phyloP scores from a whole-genome alignment of 805 yeast genomes.

The Novakomyces olei region DNA sequence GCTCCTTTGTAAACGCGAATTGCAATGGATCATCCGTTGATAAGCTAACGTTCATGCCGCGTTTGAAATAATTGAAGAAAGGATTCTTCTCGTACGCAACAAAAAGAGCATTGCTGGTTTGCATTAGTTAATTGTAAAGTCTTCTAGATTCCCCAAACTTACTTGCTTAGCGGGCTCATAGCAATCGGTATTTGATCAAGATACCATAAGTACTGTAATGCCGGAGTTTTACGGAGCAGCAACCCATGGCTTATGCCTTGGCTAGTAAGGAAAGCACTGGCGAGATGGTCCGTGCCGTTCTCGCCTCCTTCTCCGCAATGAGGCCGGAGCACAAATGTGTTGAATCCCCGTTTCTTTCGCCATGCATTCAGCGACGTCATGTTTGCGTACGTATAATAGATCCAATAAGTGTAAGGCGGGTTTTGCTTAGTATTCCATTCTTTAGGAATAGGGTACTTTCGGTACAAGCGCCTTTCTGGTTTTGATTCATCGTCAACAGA shows the following conservation, averaged over 20 bases:
- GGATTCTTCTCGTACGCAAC: slow-evolving; percentile 95
- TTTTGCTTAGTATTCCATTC: slow-evolving; percentile 58
- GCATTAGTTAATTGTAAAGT: too few species aligned
- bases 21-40: slow-evolving; percentile 97
- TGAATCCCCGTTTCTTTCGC: slow-evolving; percentile 52
- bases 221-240: slow-evolving; percentile 75
- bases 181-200: slow-evolving; percentile 92
- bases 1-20: slow-evolving; percentile 90
- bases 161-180: slow-evolving; percentile 93
- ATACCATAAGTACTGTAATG: slow-evolving; percentile 78
- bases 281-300: slow-evolving; percentile 73
- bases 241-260: slow-evolving; percentile 61
- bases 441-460: slow-evolving; percentile 66
- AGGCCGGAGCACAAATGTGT: slow-evolving; percentile 85
- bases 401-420: slow-evolving; percentile 94
- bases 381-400: slow-evolving; percentile 75
- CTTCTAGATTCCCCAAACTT: too few species aligned
- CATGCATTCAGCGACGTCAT: slow-evolving; percentile 68
- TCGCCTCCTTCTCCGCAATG: slow-evolving; percentile 99
- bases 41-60: slow-evolving; percentile 82
- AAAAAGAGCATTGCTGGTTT: slow-evolving; percentile 90
- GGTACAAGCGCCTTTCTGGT: slow-evolving; percentile 58
- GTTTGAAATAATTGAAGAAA: slow-evolving; percentile 67
- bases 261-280: slow-evolving; percentile 68
- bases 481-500: slow-evolving; percentile 97